These are phyloP conservation scores for Sugiyamaella xylanicola DNA, from an alignment of 1,139 yeast genomes.

Conservation along the genomic window DNA sequence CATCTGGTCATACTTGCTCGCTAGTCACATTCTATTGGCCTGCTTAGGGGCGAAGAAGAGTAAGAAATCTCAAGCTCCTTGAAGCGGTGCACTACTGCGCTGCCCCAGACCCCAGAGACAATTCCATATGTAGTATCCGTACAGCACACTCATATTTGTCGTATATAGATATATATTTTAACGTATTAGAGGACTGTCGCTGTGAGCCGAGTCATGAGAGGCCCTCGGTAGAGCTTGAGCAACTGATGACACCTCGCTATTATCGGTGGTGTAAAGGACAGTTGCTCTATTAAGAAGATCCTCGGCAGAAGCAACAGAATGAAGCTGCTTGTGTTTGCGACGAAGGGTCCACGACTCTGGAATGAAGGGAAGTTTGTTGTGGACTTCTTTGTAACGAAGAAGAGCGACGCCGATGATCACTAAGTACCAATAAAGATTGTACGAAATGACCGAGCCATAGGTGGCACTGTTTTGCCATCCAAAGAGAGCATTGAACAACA, in stretches of 20 bases:
- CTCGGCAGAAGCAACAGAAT: conserved; percentile 27
- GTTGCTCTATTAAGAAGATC: conserved; percentile 31
- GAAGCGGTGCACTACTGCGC: not conserved
- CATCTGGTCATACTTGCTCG: no score
- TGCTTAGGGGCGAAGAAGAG: no score
- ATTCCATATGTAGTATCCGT: no score
- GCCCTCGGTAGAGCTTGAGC: conserved; percentile 19
- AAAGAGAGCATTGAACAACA: conserved; percentile 79
- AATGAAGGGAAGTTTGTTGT: conserved; percentile 57
- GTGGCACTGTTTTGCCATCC: conserved; percentile 96
- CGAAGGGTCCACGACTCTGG: conserved; percentile 29
- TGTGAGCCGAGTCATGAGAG: conserved; percentile 30
- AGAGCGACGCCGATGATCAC: conserved; percentile 57
- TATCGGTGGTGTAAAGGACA: conserved; percentile 24
- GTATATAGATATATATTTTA: no score
- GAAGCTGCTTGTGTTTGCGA: conserved; percentile 11
- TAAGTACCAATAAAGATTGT: conserved; percentile 79
- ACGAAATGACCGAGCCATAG: conserved; percentile 79
- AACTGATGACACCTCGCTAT: conserved; percentile 9
- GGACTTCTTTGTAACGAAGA: conserved; percentile 72
- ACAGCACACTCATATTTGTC: no score
- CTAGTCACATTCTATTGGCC: no score
- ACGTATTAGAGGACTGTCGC: conserved; percentile 31
- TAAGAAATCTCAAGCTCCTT: no score
- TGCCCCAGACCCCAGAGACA: conserved; percentile 4